A percentile compares a stretch with the other conserved stretches of the same genome.
These are phyloP conservation scores for Spiraea crenata DNA, from an alignment of 331 rosid species.

Conservation along the genomic window DNA sequence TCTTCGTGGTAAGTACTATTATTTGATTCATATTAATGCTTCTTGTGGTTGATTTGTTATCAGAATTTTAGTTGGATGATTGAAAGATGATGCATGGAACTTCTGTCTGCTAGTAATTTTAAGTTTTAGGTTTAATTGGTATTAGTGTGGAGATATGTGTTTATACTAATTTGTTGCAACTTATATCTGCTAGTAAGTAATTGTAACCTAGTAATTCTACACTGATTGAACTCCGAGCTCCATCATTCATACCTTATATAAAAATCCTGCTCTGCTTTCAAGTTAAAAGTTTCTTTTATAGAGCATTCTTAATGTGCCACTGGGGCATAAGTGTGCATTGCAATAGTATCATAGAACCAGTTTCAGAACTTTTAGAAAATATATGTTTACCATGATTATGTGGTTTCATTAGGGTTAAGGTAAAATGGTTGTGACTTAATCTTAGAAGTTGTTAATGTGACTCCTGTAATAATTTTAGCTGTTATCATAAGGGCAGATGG, in stretches of 20 bases:
- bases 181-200: background rate
- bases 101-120: background rate
- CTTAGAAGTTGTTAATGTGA: background rate
- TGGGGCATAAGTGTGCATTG: background rate
- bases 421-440: background rate
- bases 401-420: background rate
- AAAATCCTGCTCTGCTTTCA: background rate
- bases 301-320: background rate
- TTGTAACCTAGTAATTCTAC: background rate
- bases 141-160: background rate
- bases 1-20: constrained; percentile 43
- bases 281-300: background rate
- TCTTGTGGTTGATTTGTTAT: background rate
- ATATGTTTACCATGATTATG: background rate
- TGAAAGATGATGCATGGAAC: background rate
- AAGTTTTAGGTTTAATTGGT: background rate
- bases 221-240: background rate
- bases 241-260: background rate
- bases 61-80: background rate
- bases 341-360: background rate
- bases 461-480: background rate
- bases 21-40: background rate
- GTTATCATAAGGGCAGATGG: background rate
- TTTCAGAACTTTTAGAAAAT: background rate
- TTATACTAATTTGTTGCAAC: background rate